Evolutionary conservation across 768 basidiomycete genomes (phyloP), one percentile per base, ranked within the genome.

Genomic region (Calvatia gigantea): DNA sequence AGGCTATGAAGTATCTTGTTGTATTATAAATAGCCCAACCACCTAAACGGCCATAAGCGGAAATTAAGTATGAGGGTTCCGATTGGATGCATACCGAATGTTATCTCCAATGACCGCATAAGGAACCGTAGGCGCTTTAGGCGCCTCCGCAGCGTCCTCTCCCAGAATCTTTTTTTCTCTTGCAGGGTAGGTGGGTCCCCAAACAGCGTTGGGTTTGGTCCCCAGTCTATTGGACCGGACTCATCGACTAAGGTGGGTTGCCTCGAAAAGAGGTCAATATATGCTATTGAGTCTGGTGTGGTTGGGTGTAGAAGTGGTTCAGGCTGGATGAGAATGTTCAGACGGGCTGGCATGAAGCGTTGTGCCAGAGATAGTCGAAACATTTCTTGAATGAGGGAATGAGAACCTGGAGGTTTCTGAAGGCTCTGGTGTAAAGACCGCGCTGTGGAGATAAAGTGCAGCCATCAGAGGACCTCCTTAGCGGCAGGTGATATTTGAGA

Each of bases 1-100:
- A 85, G 3, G 85, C 83, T 9, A 89, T 62, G 61, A 79, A 84
- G 65, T 90, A 91, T 41, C 87, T 84, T 50, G 83, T 66, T 5
- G 79, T 74, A 58, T 78, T 85, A 65, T 87, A 90, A 6, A 73
- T 64, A 25, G 81, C 77, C 85, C 87, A 91, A 27, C 65, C 65
- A 57, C 71, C 86, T 87, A 52, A 12, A 25, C 42, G 9, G n/a
- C 17, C 49, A 46, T 31, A 9, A 54, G 19, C 17, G 33, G 29
- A 55, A 57, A 46, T 54, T 4, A 41, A 41, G 38, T 48, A 8
- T 50, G 42, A 21, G 37, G 56, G 28, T n/a, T 42, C 35, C 9
- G 38, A 21, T 39, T 11, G 12, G 9, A 25, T 32, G 64, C 78
- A 60, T 57, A 79, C 79, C 73, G 32, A 78, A 67, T 12, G 76